Base-by-base conservation (phyloP, 2,329 filamentous ascomycete species). In the Cladosporium sp. region DNA sequence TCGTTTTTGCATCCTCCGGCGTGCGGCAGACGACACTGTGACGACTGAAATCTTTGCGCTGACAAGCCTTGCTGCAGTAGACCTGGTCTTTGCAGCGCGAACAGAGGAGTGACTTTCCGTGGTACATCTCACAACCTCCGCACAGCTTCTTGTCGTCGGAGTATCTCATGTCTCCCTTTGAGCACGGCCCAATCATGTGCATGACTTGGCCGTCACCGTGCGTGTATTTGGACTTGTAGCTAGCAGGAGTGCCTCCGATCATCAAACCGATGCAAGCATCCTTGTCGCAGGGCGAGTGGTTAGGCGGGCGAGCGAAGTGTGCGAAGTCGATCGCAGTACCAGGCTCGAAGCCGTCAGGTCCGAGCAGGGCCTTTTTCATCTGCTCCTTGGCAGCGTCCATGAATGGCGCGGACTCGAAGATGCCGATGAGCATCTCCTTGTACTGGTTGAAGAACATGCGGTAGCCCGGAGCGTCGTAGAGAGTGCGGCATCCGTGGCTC, bases 351-450 rank as follows among this genome's bases (percentile, higher is more conserved):
- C 46, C 46, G 11, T n/a, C 46, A 16, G 46, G 25, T 16, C 32
- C 30, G 23, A n/a, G 14, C 0, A 62, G 32, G 0, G 59, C 59
- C 16, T 14, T 53, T 6, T n/a, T 23, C 46, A 62, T 62, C 48
- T 62, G 59, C 48, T 39, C 46, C 36, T 30, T 62, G 30, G 59
- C 59, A 16, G n/a, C 48, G 32, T 53, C 46, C 59, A 62, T 53
- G 30, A 62, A 21, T 6, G 46, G 59, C 1, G 59, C 48, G 21
- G 23, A 7, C n/a, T 34, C 28, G 30, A 54, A 39, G 10, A 43
- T 39, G n/a, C 59, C 59, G n/a, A 62, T 13, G 30, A 62, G 46
- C 59, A 62, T 62, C 21, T 39, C 48, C 48, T 54, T 62, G 30
- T 36, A 62, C 10, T 14, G 39, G 5, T 14, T 26, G 46, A 53